phyloP scores from a whole-genome alignment of 192 early-diverging fungal genomes.

The Oehlia diaphana region DNA sequence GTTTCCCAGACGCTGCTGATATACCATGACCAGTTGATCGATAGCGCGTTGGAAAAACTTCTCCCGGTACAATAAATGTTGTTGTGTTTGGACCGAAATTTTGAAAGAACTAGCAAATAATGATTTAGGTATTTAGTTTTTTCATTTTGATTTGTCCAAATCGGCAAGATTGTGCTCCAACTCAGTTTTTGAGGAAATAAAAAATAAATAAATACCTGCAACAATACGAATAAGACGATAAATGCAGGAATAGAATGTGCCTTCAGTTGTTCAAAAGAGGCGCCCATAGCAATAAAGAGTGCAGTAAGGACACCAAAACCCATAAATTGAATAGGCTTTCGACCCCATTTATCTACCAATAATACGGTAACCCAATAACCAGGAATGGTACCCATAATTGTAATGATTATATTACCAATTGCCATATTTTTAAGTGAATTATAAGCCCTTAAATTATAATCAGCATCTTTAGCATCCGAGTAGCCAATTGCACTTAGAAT shows the following conservation, averaged over 20 bases:
- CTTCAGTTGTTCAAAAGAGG: conserved; percentile 30
- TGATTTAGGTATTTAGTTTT: too few species aligned
- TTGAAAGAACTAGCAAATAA: conserved; percentile 65
- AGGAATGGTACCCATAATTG: conserved; percentile 81
- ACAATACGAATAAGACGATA: too few species aligned
- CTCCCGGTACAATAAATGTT: conserved; percentile 82
- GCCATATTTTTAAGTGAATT: conserved; percentile 41
- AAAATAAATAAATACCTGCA: too few species aligned
- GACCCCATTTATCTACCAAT: conserved; percentile 83
- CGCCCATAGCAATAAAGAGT: conserved; percentile 72
- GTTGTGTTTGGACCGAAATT: conserved; percentile 97
- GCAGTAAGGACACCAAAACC: conserved; percentile 77
- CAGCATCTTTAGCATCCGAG: conserved; percentile 34
- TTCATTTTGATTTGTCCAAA: too few species aligned
- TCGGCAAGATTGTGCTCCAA: too few species aligned
- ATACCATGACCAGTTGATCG: conserved; percentile 81
- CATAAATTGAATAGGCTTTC: conserved; percentile 89
- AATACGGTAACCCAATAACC: conserved; percentile 97
- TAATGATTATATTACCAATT: conserved; percentile 91
- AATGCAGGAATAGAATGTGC: too few species aligned
- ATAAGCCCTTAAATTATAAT: conserved; percentile 53
- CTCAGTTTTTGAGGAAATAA: too few species aligned
- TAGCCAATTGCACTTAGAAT: conserved; percentile 74
- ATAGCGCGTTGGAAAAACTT: conserved; percentile 82
- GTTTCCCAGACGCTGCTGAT: conserved; percentile 75